Base-by-base conservation (phyloP, 768 basidiomycete genomes). In the Collybia mongolica region DNA sequence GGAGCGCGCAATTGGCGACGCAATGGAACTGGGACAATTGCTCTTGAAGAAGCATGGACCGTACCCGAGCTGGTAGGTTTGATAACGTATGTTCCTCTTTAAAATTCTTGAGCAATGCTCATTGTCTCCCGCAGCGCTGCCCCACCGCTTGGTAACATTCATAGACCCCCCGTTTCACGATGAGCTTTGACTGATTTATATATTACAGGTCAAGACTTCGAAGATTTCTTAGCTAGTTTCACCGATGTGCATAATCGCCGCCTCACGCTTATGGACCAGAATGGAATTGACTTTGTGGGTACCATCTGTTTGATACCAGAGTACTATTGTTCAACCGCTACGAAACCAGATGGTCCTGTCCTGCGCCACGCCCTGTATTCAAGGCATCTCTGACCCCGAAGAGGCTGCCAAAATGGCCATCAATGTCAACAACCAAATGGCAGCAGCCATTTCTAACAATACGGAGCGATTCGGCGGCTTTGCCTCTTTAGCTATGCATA, bases 401-500 rank as follows among this genome's bases (percentile, higher is more conserved):
- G 45, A 52, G 1, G 72, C 70, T 15, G 70, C 63, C 17, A 60
- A 55, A 18, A 56, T 71, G 58, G 73, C 75, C 2, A 53, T 65
- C 9, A 58, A 51, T 2, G 63, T 71, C 5, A 74, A 76, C 47
- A 62, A 76, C 47, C 55, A 63, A 35, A 58, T 75, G 6, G 71
- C 72, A 15, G 61, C 60, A 9, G 53, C 55, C 2, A 75, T 75
- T 22, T 49, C 70, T 6, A 75, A 74, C 39, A 69, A 70, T 37
- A 72, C 72, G 0, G 59, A 59, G 18, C 64, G 73, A 3, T 75
- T 76, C 40, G 73, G 72, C 6, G 73, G 59, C 5, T 75, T 75
- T 52, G 75, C 72, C 6, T 57, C 73, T 3, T 48, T 76, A 6
- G 60, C 73, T 2, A 76, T 76, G 75, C 72, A 75, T 40, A 71